These are phyloP conservation scores for Blastomyces emzantsi DNA, from an alignment of 2,329 filamentous ascomycete species.

Conservation along the genomic window DNA sequence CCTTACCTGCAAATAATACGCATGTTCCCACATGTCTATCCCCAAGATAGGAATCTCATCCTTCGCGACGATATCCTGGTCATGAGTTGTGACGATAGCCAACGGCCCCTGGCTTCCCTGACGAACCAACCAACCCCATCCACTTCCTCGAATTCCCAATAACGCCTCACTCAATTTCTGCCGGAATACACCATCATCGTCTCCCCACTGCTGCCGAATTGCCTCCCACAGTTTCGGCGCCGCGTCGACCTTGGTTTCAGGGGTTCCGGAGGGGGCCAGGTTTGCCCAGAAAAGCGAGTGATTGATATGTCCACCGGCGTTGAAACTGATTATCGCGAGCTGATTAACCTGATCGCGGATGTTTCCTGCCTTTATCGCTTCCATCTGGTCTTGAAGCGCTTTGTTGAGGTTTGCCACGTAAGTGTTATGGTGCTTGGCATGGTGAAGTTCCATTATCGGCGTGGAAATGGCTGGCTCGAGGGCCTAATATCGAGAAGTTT, in stretches of 20 bases:
- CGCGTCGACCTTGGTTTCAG: conserved; percentile 47
- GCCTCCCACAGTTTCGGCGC: conserved; percentile 50
- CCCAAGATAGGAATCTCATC: conserved; percentile 64
- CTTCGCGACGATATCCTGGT: conserved; percentile 74
- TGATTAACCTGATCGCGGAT: conserved; percentile 57
- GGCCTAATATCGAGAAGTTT: conserved; percentile 49
- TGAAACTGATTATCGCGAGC: conserved; percentile 70
- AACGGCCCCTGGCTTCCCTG: conserved; percentile 51
- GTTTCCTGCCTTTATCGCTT: conserved; percentile 49
- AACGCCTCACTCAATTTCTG: conserved; percentile 57
- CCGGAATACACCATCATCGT: conserved; percentile 52
- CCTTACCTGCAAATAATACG: conserved; percentile 70
- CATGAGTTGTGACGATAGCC: conserved; percentile 70
- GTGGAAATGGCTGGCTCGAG: conserved; percentile 73
- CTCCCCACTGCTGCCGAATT: conserved; percentile 60
- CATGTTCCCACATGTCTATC: conserved; percentile 90
- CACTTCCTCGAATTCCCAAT: conserved; percentile 68
- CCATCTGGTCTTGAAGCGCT: conserved; percentile 56
- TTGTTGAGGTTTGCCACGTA: conserved; percentile 85
- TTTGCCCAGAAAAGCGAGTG: conserved; percentile 91
- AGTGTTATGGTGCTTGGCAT: conserved; percentile 87
- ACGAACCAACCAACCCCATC: conserved; percentile 80
- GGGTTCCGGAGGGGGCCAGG: conserved; percentile 52
- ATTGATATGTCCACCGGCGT: conserved; percentile 88
- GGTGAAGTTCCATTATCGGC: conserved; percentile 92